Conservation (phyloP, 164 flowering plant species). For the Aristolochia fimbriata region DNA sequence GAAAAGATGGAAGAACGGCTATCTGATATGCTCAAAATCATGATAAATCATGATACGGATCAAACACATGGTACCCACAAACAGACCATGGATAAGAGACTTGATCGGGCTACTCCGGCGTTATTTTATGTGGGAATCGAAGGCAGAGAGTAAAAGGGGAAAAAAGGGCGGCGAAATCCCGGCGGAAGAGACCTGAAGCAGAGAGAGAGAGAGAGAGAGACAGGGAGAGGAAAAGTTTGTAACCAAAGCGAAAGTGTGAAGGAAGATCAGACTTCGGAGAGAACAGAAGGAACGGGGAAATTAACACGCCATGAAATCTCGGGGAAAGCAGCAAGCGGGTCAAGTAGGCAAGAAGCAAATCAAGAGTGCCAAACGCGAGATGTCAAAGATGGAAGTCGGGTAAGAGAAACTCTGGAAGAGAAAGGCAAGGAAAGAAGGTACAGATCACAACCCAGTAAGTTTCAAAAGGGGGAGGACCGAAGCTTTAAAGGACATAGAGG, state of each 20-base stretch:
- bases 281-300: background rate
- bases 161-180: no score
- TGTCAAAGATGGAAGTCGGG: background rate
- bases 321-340: background rate
- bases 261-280: background rate
- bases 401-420: conserved; percentile 9
- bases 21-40: conserved; percentile 1
- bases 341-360: background rate
- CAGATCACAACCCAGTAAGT: background rate
- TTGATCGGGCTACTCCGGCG: conserved; percentile 6
- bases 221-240: background rate
- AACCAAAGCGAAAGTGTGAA: no score
- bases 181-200: background rate
- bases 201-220: no score
- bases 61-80: conserved; percentile 17
- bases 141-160: conserved; percentile 3
- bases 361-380: background rate
- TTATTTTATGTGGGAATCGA: conserved; percentile 43
- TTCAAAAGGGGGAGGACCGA: background rate
- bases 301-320: background rate
- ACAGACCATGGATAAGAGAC: background rate
- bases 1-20: conserved; percentile 12
- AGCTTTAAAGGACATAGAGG: background rate
- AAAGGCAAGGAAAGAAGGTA: background rate
- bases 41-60: background rate